Evolutionary conservation across 805 yeast species (phyloP), one percentile per base, ranked within the genome.

Genomic region (Isabelozyma rhagii): DNA sequence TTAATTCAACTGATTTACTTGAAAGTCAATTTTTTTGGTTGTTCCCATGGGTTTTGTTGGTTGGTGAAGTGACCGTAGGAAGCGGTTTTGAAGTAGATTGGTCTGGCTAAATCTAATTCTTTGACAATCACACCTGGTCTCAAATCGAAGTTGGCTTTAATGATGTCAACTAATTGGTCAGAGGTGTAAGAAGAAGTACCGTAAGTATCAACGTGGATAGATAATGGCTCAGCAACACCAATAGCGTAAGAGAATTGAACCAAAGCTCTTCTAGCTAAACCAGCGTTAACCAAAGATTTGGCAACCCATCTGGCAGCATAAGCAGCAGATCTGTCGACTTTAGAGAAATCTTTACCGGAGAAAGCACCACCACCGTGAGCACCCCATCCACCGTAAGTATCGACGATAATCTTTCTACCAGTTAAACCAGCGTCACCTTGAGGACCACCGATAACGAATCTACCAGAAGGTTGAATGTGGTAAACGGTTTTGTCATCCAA

Each of bases 321-420:
- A 61, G 99, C 99, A 71, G 99, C 99, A 58, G 98, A 93, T 81
- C 99, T 89, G 78, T 94, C 99, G 68, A 94, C 99, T 84, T 94
- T 94, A 74, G 97, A 90, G 89, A 89, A 94, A 78, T 94, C 99
- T 83, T 94, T 94, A 77, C 99, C 99, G 58, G 97, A 88, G 91
- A 94, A 94, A 58, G 99, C 99, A 83, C 99, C 99, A 83, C 99
- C 99, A 79, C 99, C 99, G 83, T 94, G 99, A 68, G 99, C 98
- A 78, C 99, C 97, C 96, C 99, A 96, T 68, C 99, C 99, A 81
- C 99, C 99, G 80, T 94, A 94, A 59, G 99, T 96, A 78, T 94
- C 99, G 71, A 94, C 99, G 67, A 94, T 94, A 76, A 94, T 94
- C 83, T 94, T 94, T 82, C 99, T 90, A 76, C 99, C 99, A 62